Conservation (phyloP, 2,329 filamentous ascomycete genomes). For the Penicillium janthinellum region DNA sequence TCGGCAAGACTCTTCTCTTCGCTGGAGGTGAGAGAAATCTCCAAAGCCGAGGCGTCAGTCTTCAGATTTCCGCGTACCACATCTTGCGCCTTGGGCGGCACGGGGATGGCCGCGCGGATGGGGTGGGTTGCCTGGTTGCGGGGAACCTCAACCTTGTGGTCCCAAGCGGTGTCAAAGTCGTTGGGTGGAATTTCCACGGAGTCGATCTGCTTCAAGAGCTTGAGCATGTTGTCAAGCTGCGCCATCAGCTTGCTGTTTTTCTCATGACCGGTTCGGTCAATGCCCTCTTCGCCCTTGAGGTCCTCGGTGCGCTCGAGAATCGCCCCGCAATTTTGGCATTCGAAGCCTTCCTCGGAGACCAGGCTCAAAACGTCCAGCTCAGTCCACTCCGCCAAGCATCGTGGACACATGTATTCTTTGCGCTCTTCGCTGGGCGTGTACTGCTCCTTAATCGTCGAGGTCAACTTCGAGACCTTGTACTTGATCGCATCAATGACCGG, state of each 20-base stretch:
- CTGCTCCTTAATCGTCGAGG: slow-evolving; percentile 83
- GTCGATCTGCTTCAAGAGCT: slow-evolving; percentile 52
- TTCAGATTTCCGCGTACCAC: slow-evolving; percentile 46
- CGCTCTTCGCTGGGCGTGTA: slow-evolving; percentile 79
- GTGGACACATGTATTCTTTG: slow-evolving; percentile 85
- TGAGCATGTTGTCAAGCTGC: slow-evolving; percentile 50
- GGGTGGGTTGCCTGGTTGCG: slow-evolving; percentile 48
- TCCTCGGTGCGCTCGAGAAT: slow-evolving; percentile 49
- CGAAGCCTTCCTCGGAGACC: slow-evolving; percentile 68
- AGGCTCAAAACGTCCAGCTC: slow-evolving; percentile 84
- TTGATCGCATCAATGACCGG: slow-evolving; percentile 95
- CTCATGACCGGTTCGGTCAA: slow-evolving; percentile 51
- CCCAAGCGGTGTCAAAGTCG: slow-evolving; percentile 53
- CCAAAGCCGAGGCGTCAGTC: slow-evolving; percentile 48
- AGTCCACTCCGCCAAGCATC: slow-evolving; percentile 85
- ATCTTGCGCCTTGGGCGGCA: slow-evolving; percentile 42
- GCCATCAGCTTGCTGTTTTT: slow-evolving; percentile 54
- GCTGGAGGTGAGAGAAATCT: slow-evolving; percentile 52
- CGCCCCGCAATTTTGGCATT: slow-evolving; percentile 75
- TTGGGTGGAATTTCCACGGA: slow-evolving; percentile 50
- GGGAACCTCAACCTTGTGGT: slow-evolving; percentile 50
- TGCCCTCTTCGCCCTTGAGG: slow-evolving; percentile 45
- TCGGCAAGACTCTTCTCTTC: slow-evolving; percentile 54
- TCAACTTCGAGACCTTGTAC: slow-evolving; percentile 85
- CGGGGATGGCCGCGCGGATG: slow-evolving; percentile 43